These are phyloP conservation scores for Boletus subluridellus DNA, from an alignment of 1,284 basidiomycete species.

Conservation along the genomic window DNA sequence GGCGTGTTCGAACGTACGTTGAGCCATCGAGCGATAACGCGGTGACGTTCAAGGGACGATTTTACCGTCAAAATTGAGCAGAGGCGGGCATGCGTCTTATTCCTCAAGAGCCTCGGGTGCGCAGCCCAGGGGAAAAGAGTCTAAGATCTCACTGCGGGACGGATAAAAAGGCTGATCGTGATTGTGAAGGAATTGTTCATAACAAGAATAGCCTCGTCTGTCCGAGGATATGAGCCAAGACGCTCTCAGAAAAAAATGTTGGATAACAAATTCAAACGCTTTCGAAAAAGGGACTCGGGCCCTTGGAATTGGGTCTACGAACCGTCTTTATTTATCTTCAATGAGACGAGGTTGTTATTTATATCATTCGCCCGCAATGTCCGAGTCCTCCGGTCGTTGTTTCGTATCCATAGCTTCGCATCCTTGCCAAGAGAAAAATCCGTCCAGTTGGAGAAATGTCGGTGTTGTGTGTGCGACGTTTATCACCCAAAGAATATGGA, in stretches of 20 bases:
- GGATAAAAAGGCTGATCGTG: background rate
- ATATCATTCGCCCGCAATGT: background rate
- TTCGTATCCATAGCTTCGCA: background rate
- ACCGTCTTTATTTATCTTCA: background rate
- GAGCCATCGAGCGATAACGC: background rate
- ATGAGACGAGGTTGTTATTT: background rate
- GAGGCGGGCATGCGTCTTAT: background rate
- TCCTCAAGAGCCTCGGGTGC: background rate
- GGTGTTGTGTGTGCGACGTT: background rate
- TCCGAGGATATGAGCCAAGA: conserved; percentile 5
- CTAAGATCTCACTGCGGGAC: conserved; percentile 2
- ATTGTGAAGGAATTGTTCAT: background rate
- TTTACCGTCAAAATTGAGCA: background rate
- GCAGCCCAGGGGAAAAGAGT: background rate
- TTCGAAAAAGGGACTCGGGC: background rate
- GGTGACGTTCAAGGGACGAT: background rate
- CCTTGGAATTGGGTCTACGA: background rate
- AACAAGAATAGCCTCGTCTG: background rate
- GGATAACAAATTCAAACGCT: background rate
- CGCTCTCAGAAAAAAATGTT: background rate
- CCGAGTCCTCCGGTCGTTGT: background rate
- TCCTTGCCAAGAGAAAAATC: background rate
- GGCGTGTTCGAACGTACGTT: background rate
- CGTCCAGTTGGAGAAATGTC: background rate
- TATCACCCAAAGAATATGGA: no score